Evolutionary conservation across 768 basidiomycete genomes (phyloP), one percentile per base, ranked within the genome.

Genomic region (Mycena haematopus): DNA sequence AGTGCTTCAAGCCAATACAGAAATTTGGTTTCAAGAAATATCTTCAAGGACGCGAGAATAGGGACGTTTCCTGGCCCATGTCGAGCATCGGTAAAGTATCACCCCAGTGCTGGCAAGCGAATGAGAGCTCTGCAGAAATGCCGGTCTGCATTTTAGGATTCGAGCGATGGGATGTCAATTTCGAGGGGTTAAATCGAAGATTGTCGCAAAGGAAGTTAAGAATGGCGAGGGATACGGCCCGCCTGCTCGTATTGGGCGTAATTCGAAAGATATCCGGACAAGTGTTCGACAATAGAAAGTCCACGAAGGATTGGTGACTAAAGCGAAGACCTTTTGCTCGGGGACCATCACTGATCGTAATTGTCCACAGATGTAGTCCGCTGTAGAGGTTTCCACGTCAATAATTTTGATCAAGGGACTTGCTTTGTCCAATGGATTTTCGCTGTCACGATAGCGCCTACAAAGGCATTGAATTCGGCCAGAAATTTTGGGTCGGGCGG

Each of bases 241-340:
- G 17, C 38, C 6, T 45, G 24, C 0, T 47, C 8, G 27, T 19
- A 1, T 2, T 9, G 0, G 36, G 56, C 0, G 6, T 35, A 21
- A 66, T 59, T 2, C 60, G 60, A 35, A 66, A 66, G 3, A 0
- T 1, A 15, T 6, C 15, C 3, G 52, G 60, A 21, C 60, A 61
- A 11, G 3, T 19, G 11, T 62, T 27, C 27, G 65, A 65, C 7
- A 55, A 15, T 21, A 66, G 35, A 36, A 66, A 66, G 21, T 66
- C 65, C 15, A 62, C 56, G 52, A 66, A 66, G 8, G 65, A 66
- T 31, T 71, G 65, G 3, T 68, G 54, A 24, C 58, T 51, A n/a
- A 66, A 66, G 6, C 50, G 56, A 24, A 58, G 10, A 46, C 9
- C 13, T 44, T 31, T 17, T 49, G 31, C 33, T 25, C 47, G 1